phyloP scores from a whole-genome alignment of 2,329 filamentous ascomycete genomes.

The Pestalotiopsis sp. region DNA sequence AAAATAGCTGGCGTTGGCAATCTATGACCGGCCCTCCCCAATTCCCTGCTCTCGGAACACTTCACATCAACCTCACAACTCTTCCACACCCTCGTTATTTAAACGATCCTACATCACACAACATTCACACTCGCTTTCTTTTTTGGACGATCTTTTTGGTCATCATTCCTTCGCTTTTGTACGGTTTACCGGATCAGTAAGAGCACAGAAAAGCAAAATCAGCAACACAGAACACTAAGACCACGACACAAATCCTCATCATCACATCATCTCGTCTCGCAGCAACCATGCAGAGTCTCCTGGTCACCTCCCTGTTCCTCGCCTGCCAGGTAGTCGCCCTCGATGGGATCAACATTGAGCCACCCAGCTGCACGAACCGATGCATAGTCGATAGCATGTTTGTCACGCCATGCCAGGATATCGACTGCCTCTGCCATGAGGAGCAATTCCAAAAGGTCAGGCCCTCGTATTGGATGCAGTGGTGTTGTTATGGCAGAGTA shows the following conservation, averaged over 20 bases:
- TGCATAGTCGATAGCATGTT: conserved; percentile 34
- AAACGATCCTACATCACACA: neutral
- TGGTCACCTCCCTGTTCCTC: neutral
- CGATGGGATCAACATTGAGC: conserved; percentile 4
- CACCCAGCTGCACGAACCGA: conserved; percentile 26
- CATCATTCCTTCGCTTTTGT: conserved; percentile 11
- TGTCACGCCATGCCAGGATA: conserved; percentile 29
- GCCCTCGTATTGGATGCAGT: neutral
- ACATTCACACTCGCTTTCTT: conserved; percentile 6
- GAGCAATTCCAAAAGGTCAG: conserved; percentile 29
- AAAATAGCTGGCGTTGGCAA: neutral
- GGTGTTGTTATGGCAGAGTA: neutral
- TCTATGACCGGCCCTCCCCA: neutral
- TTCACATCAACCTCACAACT: neutral
- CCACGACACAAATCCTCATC: neutral
- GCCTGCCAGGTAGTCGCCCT: neutral
- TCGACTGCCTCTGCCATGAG: conserved; percentile 29
- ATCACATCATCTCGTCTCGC: neutral
- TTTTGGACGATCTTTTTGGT: conserved; percentile 12
- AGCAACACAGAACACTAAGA: neutral
- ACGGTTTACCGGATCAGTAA: conserved; percentile 9
- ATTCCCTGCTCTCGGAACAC: no score
- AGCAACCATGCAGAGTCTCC: neutral
- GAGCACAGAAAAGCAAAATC: conserved; percentile 6
- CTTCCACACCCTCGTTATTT: neutral